A percentile compares a stretch with the other conserved stretches of the same genome.
Evolutionary conservation across 2,329 filamentous ascomycete species (phyloP).

Genomic region (Penicillium olsonii): DNA sequence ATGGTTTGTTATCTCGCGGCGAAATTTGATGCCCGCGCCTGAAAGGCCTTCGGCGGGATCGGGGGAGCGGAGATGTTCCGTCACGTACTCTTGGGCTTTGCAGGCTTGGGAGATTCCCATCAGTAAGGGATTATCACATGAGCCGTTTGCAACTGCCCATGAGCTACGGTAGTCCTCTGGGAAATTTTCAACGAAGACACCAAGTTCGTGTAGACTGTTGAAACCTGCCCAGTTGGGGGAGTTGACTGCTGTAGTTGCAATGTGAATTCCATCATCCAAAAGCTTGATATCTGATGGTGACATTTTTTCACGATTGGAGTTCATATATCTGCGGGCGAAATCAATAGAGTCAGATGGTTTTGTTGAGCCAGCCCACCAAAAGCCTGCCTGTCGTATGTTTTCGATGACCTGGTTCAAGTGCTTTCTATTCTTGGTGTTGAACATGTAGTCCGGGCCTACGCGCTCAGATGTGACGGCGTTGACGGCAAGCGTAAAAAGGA

Average conservation of each 20-base stretch:
- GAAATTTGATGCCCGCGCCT: conserved; percentile 43
- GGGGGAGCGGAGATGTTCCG: conserved; percentile 32
- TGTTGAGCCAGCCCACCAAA: conserved; percentile 80
- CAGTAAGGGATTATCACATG: conserved; percentile 50
- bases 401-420: conserved; percentile 68
- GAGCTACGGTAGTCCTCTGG: conserved; percentile 59
- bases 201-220: conserved; percentile 73
- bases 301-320: conserved; percentile 61
- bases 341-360: conserved; percentile 66
- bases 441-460: conserved; percentile 83
- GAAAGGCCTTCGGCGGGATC: conserved; percentile 45
- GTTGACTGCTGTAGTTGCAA: conserved; percentile 60
- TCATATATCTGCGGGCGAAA: conserved; percentile 67
- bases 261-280: conserved; percentile 65
- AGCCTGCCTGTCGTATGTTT: conserved; percentile 80
- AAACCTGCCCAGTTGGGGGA: conserved; percentile 68
- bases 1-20: conserved; percentile 29
- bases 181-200: conserved; percentile 69
- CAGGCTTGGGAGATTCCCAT: conserved; percentile 60
- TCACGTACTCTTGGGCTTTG: conserved; percentile 58
- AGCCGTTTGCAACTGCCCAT: conserved; percentile 66
- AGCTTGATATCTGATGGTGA: conserved; percentile 60
- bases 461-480: conserved; percentile 89
- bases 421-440: conserved; percentile 72
- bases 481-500: conserved; percentile 78